A percentile compares a stretch with the other conserved stretches of the same genome.
Conservation (phyloP, 805 yeast species). For the Teunomyces funiuensis region DNA sequence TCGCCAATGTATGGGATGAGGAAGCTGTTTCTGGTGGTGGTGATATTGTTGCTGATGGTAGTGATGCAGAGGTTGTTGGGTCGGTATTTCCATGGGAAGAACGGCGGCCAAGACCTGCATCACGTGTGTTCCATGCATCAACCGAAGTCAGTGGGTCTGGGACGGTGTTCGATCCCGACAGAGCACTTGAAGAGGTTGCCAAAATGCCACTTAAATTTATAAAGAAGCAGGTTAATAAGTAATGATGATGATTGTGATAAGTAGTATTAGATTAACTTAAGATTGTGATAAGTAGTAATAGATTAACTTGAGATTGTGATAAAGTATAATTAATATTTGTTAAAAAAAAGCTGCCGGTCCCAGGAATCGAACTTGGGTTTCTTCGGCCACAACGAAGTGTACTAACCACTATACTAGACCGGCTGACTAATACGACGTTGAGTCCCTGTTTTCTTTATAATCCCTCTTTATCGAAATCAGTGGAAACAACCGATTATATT, state of each 20-base stretch:
- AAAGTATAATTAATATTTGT: constrained; percentile 2
- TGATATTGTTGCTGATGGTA: constrained; percentile 4
- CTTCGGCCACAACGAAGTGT: constrained; percentile 74
- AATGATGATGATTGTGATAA: no score
- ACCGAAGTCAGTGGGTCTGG: no score
- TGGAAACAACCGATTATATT: background rate
- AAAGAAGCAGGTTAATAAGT: constrained; percentile 14
- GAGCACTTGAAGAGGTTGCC: constrained; percentile 26
- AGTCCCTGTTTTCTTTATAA: no score
- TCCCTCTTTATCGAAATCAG: no score
- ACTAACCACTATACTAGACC: constrained; percentile 68
- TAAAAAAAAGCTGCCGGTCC: constrained; percentile 53
- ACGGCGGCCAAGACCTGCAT: constrained; percentile 19
- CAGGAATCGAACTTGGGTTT: constrained; percentile 76
- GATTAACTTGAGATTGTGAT: no score
- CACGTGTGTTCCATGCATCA: constrained; percentile 22
- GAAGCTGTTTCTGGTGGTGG: no score
- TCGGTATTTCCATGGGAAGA: constrained; percentile 33
- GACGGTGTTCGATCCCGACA: constrained; percentile 27
- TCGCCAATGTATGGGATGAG: constrained; percentile 25
- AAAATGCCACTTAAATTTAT: constrained; percentile 26
- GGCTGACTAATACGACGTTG: constrained; percentile 16
- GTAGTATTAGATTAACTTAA: no score
- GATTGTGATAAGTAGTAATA: no score
- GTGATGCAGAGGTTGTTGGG: background rate